Base-by-base conservation (phyloP, 202 grass and related monocot species). In the Schoenoplectus triqueter region DNA sequence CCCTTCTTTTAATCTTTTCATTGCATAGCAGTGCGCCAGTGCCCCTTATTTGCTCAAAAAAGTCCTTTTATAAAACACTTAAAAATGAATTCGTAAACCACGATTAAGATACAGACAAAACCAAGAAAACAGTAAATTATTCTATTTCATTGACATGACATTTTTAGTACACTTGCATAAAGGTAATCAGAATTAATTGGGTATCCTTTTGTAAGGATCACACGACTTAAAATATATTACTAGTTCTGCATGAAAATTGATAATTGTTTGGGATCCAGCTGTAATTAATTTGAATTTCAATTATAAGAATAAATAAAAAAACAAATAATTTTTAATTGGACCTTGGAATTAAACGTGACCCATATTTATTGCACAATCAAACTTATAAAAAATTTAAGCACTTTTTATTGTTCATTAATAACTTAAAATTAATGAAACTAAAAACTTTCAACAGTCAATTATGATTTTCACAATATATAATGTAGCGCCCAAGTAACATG, bases 81-180 rank as follows among this genome's bases (percentile, higher is more conserved):
- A 59, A 54, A 9, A 49, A 59, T 15, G 8, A 3, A 40, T 78
- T 78, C 31, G 11, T 44, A 78, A n/a, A 8, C 6, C 31, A 78
- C 54, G 22, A 4, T 75, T 52, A 10, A 57, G 73, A 77, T 73
- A 75, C 6, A 19, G 72, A 55, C 72, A 78, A 59, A 76, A 1
- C 19, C 72, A 18, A 76, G 10, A 69, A 55, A 76, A 9, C 20
- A 10, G 50, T 20, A 14, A 76, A 3, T 39, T 21, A 51, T 73
- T 20, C 4, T 39, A 14, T 56, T 55, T 77, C 51, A 57, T 77
- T 40, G 5, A 55, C 0, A 49, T 10, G 18, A 75, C 72, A 75
- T 31, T 54, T 54, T 9, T 74, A 74, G 21, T 10, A 52, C 18
- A 49, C 70, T 73, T 21, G 45, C 46, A 73, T 71, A 48, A 19